Percentiles rank a stretch among this genome's conserved stretches.
Conservation (phyloP, 2,329 filamentous ascomycete genomes). For the Fonsecaea pedrosoi region DNA sequence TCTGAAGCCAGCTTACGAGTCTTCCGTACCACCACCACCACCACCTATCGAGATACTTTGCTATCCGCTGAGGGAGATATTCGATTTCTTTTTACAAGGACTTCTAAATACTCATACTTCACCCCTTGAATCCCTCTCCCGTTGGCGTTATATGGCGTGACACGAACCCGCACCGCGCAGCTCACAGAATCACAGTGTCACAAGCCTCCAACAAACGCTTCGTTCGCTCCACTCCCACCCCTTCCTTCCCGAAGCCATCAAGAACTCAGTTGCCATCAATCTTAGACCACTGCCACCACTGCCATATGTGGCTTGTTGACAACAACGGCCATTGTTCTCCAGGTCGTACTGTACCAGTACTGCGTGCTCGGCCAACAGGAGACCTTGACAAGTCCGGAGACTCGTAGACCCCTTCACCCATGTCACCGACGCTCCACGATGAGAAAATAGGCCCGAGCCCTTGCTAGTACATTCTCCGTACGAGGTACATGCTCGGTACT, state of each 20-base stretch:
- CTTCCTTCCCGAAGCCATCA: slow-evolving; percentile 4
- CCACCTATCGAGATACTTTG: neutral
- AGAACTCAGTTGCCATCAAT: neutral
- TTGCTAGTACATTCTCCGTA: neutral
- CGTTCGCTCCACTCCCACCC: neutral
- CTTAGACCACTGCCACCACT: no score
- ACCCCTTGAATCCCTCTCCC: no score
- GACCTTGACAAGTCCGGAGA: neutral
- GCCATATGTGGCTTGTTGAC: no score
- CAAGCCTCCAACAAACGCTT: neutral
- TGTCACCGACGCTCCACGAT: neutral
- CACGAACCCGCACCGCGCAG: neutral
- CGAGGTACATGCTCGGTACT: neutral
- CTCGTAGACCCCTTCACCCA: neutral
- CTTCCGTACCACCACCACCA: neutral
- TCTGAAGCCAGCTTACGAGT: neutral
- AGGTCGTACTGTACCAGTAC: neutral
- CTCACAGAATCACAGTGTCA: slow-evolving; percentile 7
- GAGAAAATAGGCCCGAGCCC: neutral
- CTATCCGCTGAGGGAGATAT: no score
- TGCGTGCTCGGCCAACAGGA: neutral
- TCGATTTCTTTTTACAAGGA: no score
- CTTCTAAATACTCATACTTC: no score
- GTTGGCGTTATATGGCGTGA: neutral
- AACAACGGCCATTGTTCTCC: neutral